phyloP scores from a whole-genome alignment of 768 basidiomycete genomes.

The Botryobasidium botryosum region DNA sequence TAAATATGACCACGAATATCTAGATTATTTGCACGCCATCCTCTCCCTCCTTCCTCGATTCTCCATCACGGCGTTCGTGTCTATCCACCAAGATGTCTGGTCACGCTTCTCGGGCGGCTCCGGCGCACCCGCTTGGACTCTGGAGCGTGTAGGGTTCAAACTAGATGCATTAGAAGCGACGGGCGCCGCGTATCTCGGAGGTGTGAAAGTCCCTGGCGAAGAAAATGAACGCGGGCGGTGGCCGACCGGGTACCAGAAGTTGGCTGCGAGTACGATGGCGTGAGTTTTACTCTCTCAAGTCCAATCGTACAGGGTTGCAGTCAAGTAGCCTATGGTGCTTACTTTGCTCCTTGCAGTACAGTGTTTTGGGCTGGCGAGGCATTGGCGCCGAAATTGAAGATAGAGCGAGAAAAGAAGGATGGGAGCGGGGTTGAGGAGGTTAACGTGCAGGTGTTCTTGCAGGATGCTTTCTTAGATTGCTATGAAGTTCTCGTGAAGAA shows the following conservation, averaged over 20 bases:
- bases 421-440: slow-evolving; percentile 33
- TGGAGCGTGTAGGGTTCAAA: slow-evolving; percentile 75
- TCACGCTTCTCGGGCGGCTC: slow-evolving; percentile 89
- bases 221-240: slow-evolving; percentile 72
- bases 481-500: slow-evolving; percentile 48
- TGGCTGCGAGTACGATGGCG: slow-evolving; percentile 86
- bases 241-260: slow-evolving; percentile 89
- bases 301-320: not conserved
- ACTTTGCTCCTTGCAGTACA: not conserved
- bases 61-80: slow-evolving; percentile 56
- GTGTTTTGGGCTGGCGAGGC: slow-evolving; percentile 22
- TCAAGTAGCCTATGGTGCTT: not conserved
- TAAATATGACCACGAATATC: slow-evolving; percentile 67
- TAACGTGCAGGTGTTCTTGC: slow-evolving; percentile 67
- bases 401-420: slow-evolving; percentile 28
- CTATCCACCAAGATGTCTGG: slow-evolving; percentile 91
- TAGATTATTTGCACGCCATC: slow-evolving; percentile 57
- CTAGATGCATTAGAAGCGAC: slow-evolving; percentile 60
- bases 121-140: slow-evolving; percentile 92
- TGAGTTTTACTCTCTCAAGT: slow-evolving; percentile 4
- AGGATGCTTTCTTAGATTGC: slow-evolving; percentile 64
- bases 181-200: slow-evolving; percentile 75
- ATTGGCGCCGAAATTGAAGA: slow-evolving; percentile 39
- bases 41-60: slow-evolving; percentile 54
- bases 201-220: slow-evolving; percentile 55